Conservation (phyloP, 148 eudicot genomes). For the Rhododendron ferrugineum region DNA sequence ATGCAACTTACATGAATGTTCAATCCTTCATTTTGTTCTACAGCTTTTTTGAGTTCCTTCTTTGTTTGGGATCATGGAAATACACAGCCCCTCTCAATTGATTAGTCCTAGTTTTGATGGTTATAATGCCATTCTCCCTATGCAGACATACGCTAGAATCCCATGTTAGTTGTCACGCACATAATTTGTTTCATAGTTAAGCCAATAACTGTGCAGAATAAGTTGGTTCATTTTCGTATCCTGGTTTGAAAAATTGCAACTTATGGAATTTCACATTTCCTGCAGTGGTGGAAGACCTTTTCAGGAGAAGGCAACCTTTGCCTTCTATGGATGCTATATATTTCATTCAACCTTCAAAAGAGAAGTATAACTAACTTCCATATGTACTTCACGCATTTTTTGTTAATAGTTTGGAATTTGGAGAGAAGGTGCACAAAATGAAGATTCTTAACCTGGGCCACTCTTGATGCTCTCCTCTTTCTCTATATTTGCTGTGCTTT, state of each 20-base stretch:
- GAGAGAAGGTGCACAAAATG: not conserved
- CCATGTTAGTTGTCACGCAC: not conserved
- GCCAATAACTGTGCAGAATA: not conserved
- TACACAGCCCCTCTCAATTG: not conserved
- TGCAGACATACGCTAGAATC: not conserved
- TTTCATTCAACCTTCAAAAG: constrained; percentile 93
- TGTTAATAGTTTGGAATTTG: not conserved
- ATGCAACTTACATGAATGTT: not conserved
- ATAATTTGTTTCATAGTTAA: not conserved
- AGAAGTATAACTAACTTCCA: constrained; percentile 51
- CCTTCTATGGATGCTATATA: constrained; percentile 95
- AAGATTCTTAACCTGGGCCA: not conserved
- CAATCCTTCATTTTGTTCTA: not conserved
- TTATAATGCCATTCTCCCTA: not conserved
- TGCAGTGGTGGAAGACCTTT: constrained; percentile 99
- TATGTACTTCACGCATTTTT: not conserved
- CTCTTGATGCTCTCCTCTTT: not conserved
- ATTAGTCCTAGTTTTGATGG: not conserved
- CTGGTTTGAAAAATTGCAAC: constrained; percentile 2
- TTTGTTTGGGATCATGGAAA: not conserved
- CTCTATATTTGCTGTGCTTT: not conserved
- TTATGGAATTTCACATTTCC: constrained; percentile 5
- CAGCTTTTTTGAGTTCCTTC: not conserved
- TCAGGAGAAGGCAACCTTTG: constrained; percentile 88
- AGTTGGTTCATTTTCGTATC: not conserved